Conservation (phyloP, 768 basidiomycete genomes). For the Boletus eberwhitei region DNA sequence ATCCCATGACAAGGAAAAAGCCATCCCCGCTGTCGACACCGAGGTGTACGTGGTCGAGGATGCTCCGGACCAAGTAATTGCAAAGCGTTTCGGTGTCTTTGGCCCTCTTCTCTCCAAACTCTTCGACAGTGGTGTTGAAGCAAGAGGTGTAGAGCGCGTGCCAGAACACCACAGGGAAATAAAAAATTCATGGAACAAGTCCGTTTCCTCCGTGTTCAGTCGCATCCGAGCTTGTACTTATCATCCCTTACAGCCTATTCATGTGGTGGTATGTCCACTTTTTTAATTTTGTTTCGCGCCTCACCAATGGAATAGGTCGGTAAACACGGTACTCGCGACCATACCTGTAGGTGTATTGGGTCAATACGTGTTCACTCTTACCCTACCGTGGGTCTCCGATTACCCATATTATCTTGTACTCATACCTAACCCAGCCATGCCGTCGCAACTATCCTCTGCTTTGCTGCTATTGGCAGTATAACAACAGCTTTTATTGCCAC, state of each 20-base stretch:
- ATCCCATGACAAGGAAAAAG: slow-evolving; percentile 22
- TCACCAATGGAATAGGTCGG: slow-evolving; percentile 35
- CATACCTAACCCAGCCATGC: slow-evolving; percentile 33
- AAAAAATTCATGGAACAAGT: slow-evolving; percentile 35
- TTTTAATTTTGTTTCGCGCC: background rate
- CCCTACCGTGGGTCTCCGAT: slow-evolving; percentile 36
- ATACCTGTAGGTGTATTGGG: slow-evolving; percentile 52
- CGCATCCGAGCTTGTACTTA: background rate
- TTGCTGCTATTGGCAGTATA: slow-evolving; percentile 41
- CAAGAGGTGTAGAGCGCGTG: slow-evolving; percentile 52
- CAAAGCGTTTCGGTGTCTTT: too few relatives aligned
- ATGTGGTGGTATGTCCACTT: slow-evolving; percentile 40
- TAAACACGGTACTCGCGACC: slow-evolving; percentile 45
- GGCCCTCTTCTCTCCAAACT: slow-evolving; percentile 24
- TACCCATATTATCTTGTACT: background rate
- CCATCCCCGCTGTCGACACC: background rate
- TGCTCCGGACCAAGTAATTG: slow-evolving; percentile 7
- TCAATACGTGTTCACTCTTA: slow-evolving; percentile 46
- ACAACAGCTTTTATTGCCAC: slow-evolving; percentile 50
- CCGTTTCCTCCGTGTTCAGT: background rate
- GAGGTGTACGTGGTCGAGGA: slow-evolving; percentile 15
- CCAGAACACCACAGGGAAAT: slow-evolving; percentile 45
- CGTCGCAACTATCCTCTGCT: slow-evolving; percentile 44
- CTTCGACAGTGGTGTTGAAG: slow-evolving; percentile 52
- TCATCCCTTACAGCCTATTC: slow-evolving; percentile 31